A percentile compares a stretch with the other conserved stretches of the same genome.
These are phyloP conservation scores for Globisporangium rhizosaccharum DNA, from an alignment of 352 stramenopile species.

Conservation along the genomic window DNA sequence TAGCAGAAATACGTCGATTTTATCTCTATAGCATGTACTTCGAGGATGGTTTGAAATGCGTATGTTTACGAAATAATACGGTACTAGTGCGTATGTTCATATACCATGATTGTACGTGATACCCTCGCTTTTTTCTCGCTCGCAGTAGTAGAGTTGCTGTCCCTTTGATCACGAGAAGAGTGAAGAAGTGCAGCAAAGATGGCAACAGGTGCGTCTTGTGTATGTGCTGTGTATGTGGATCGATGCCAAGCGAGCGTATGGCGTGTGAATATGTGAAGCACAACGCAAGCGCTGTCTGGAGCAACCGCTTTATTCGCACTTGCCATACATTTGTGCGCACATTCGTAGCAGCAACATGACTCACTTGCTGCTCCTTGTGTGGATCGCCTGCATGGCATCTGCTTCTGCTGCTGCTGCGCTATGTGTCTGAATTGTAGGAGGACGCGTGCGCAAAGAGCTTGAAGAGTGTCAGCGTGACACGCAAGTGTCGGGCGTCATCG, in stretches of 20 bases:
- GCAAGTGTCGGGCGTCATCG: conserved; percentile 75
- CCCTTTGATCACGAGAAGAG: not conserved
- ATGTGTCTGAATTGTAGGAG: conserved; percentile 19
- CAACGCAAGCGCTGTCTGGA: too few species aligned
- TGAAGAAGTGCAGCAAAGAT: not conserved
- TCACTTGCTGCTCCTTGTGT: too few species aligned
- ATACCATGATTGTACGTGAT: not conserved
- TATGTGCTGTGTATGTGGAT: not conserved
- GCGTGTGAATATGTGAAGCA: too few species aligned
- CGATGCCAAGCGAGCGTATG: too few species aligned
- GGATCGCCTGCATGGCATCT: too few species aligned
- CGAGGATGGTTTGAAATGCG: not conserved
- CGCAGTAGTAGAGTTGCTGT: not conserved
- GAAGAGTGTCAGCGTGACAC: conserved; percentile 84
- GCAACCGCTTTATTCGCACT: too few species aligned
- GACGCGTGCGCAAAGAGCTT: conserved; percentile 84
- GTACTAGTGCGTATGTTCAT: not conserved
- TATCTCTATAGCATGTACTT: too few species aligned
- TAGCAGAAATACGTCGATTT: too few species aligned
- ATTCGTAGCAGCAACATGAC: too few species aligned
- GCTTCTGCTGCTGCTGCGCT: not conserved
- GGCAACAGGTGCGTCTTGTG: not conserved
- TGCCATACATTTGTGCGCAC: too few species aligned
- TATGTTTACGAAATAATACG: not conserved
- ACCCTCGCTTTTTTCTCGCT: not conserved